Conservation (phyloP, 1,284 basidiomycete genomes). For the Microbotryomycetes sp. region DNA sequence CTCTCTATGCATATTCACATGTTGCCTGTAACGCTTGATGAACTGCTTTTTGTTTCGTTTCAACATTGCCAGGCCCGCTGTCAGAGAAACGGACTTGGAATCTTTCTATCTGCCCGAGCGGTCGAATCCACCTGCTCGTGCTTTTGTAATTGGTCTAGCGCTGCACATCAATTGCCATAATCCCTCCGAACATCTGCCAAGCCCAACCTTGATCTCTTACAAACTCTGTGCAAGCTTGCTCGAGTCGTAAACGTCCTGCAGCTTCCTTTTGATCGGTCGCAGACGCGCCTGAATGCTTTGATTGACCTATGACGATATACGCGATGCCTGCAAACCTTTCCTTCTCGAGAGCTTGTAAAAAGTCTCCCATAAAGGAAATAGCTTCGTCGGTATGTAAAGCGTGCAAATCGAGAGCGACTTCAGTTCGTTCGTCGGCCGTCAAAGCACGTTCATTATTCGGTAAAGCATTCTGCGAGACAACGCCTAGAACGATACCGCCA, state of each 20-base stretch:
- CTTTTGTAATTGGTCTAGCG: too few species aligned
- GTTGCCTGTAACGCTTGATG: background rate
- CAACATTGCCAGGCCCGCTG: background rate
- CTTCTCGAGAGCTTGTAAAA: conserved; percentile 55
- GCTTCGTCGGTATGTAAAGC: conserved; percentile 80
- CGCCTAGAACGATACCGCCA: conserved; percentile 73
- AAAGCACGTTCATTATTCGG: conserved; percentile 40
- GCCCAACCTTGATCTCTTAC: conserved; percentile 25
- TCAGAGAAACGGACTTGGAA: too few species aligned
- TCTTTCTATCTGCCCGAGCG: too few species aligned
- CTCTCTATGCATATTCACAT: too few species aligned
- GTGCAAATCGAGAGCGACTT: conserved; percentile 60
- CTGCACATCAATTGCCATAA: conserved; percentile 21
- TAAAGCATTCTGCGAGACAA: conserved; percentile 47
- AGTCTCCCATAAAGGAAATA: conserved; percentile 81
- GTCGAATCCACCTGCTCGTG: too few species aligned
- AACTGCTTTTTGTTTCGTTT: background rate
- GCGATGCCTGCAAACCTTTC: conserved; percentile 48
- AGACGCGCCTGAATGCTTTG: conserved; percentile 78
- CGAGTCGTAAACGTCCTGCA: conserved; percentile 23
- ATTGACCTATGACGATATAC: conserved; percentile 89
- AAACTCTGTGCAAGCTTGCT: conserved; percentile 30
- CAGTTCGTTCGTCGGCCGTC: conserved; percentile 72
- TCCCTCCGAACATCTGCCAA: conserved; percentile 23
- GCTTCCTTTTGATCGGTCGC: conserved; percentile 26